Conservation (phyloP, 345 rosid species). For the Orychophragmus violaceus region DNA sequence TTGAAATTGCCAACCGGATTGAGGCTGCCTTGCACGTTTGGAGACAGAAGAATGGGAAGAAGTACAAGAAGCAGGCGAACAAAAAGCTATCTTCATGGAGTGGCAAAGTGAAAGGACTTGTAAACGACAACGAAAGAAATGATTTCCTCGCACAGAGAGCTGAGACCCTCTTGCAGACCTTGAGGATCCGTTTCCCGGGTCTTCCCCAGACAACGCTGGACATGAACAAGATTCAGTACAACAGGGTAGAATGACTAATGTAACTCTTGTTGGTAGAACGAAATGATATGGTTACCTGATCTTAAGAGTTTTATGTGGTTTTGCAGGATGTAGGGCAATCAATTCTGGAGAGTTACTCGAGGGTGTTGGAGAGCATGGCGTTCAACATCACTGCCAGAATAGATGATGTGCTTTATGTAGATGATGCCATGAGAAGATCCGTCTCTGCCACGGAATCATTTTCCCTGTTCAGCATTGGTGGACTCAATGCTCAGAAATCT, state of each 20-base stretch:
- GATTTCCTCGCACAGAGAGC: conserved; percentile 64
- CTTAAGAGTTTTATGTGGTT: not conserved
- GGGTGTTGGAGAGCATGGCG: conserved; percentile 98
- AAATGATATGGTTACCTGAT: not conserved
- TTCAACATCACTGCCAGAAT: conserved; percentile 97
- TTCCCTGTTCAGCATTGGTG: conserved; percentile 59
- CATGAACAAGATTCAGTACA: conserved; percentile 93
- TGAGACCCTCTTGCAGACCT: conserved; percentile 64
- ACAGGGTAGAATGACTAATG: conserved; percentile 44
- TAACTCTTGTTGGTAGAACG: not conserved
- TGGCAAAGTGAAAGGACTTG: conserved; percentile 89
- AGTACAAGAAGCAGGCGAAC: conserved; percentile 37
- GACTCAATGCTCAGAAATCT: conserved; percentile 61
- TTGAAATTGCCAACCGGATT: conserved; percentile 74
- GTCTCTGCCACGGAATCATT: conserved; percentile 55
- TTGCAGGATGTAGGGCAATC: conserved; percentile 96
- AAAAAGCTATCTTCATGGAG: conserved; percentile 61
- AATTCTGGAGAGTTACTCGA: conserved; percentile 92
- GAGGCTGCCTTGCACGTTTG: conserved; percentile 85
- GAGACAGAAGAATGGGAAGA: conserved; percentile 61
- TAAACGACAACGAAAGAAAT: conserved; percentile 52
- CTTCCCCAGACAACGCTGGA: conserved; percentile 91
- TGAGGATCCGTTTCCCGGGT: conserved; percentile 79
- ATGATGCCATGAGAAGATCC: conserved; percentile 57
- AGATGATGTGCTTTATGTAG: conserved; percentile 87